phyloP scores from a whole-genome alignment of 2,329 filamentous ascomycete genomes.

The Fusarium papillatum region DNA sequence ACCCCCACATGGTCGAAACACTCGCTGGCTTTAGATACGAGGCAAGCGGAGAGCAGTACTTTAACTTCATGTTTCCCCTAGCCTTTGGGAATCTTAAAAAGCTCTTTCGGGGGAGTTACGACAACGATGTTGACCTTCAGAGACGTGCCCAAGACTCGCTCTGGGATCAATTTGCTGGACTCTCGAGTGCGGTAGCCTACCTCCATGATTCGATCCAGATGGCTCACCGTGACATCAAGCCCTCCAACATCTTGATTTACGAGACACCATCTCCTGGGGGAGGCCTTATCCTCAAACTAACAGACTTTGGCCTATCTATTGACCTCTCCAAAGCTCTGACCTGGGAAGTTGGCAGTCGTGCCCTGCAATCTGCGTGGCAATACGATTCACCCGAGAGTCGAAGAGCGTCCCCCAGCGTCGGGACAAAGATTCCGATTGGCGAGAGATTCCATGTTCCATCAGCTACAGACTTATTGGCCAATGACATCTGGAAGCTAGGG shows the following conservation, averaged over 20 bases:
- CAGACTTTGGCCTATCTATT: neutral
- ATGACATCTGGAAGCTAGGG: neutral
- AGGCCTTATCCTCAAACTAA: neutral
- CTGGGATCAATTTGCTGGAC: neutral
- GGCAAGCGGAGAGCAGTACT: neutral
- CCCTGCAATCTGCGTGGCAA: neutral
- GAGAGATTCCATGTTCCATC: neutral
- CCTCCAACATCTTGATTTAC: neutral
- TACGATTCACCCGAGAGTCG: neutral
- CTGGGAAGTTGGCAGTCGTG: neutral
- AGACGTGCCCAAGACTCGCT: neutral
- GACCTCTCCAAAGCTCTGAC: neutral
- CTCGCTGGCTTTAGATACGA: neutral
- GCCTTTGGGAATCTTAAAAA: neutral
- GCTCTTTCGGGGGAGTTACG: neutral
- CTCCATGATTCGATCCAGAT: neutral
- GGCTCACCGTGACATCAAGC: neutral
- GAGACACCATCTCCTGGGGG: neutral
- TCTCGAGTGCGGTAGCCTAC: neutral
- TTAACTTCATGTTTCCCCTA: neutral
- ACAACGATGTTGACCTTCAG: neutral
- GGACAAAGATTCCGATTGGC: neutral
- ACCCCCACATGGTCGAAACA: neutral
- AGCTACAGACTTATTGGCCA: neutral
- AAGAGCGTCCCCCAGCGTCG: neutral